Percentiles rank a stretch among this genome's conserved stretches.
These are phyloP conservation scores for Alloascoidea hylecoeti DNA, from an alignment of 805 yeast genomes.

Conservation along the genomic window DNA sequence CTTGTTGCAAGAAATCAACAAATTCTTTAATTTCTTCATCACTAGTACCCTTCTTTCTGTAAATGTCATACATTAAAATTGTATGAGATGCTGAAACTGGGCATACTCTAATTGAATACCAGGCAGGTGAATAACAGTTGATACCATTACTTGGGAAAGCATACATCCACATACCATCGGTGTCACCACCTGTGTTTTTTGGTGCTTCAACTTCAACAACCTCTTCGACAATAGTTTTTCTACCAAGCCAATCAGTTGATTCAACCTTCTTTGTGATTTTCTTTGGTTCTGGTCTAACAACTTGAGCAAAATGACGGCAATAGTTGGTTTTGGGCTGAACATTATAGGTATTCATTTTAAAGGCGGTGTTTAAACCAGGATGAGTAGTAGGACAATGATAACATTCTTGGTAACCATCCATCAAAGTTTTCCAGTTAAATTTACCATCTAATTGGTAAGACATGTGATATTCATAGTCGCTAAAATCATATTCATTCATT, in stretches of 20 bases:
- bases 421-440: slow-evolving; percentile 53
- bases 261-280: slow-evolving; percentile 20
- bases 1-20: slow-evolving; percentile 48
- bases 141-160: slow-evolving; percentile 46
- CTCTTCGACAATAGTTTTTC: slow-evolving; percentile 15
- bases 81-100: slow-evolving; percentile 41
- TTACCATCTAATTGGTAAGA: slow-evolving; percentile 48
- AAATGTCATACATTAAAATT: slow-evolving; percentile 44
- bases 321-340: slow-evolving; percentile 45
- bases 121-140: slow-evolving; percentile 54
- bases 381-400: slow-evolving; percentile 60
- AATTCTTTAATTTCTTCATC: slow-evolving; percentile 42
- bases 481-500: slow-evolving; percentile 42
- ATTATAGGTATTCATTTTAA: slow-evolving; percentile 50
- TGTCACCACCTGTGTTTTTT: slow-evolving; percentile 45
- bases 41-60: slow-evolving; percentile 42
- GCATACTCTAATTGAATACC: slow-evolving; percentile 47
- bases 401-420: slow-evolving; percentile 59
- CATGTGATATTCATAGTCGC: slow-evolving; percentile 51
- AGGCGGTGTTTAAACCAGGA: slow-evolving; percentile 42
- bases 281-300: slow-evolving; percentile 21
- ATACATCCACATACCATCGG: slow-evolving; percentile 51
- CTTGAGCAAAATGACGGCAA: slow-evolving; percentile 47
- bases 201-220: slow-evolving; percentile 11
- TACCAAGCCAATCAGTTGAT: slow-evolving; percentile 36